A percentile compares a stretch with the other conserved stretches of the same genome.
Conservation (phyloP, 805 yeast genomes). For the Millerago galiae region DNA sequence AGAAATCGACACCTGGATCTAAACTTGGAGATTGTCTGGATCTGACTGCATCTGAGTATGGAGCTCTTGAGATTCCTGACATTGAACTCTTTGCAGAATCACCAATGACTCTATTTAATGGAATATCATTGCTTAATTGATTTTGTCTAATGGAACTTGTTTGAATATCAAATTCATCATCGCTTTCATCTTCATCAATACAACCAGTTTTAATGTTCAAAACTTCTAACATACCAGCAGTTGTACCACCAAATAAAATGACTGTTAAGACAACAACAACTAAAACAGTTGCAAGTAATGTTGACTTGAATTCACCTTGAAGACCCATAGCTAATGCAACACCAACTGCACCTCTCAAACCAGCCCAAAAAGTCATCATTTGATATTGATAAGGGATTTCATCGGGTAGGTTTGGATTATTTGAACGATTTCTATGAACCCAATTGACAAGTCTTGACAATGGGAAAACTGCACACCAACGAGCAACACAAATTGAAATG, state of each 20-base stretch:
- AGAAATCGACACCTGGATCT: slow-evolving; percentile 17
- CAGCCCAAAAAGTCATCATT: slow-evolving; percentile 99
- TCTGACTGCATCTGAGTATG: slow-evolving; percentile 25
- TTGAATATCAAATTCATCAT: slow-evolving; percentile 94
- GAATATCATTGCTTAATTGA: slow-evolving; percentile 3
- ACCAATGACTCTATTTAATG: slow-evolving; percentile 2
- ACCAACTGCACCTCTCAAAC: slow-evolving; percentile 97
- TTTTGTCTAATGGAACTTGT: slow-evolving; percentile 36
- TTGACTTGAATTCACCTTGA: slow-evolving; percentile 87
- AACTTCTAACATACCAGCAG: slow-evolving; percentile 96
- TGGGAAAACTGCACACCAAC: slow-evolving; percentile 98
- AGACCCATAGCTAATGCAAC: slow-evolving; percentile 97
- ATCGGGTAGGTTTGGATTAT: slow-evolving; percentile 53
- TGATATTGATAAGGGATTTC: slow-evolving; percentile 94
- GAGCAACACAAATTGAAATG: slow-evolving; percentile 83
- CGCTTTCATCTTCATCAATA: slow-evolving; percentile 73
- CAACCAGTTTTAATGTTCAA: slow-evolving; percentile 90
- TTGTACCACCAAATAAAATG: slow-evolving; percentile 95
- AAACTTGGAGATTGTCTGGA: slow-evolving; percentile 18
- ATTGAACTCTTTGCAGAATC: not conserved
- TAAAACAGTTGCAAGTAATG: slow-evolving; percentile 86
- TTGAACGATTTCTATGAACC: slow-evolving; percentile 55
- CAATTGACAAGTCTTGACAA: slow-evolving; percentile 78
- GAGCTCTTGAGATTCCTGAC: not conserved
- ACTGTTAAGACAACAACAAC: slow-evolving; percentile 97